Evolutionary conservation across 305 asterid species (phyloP), one percentile per base, ranked within the genome.

Genomic region (Fraxinus paxiana): DNA sequence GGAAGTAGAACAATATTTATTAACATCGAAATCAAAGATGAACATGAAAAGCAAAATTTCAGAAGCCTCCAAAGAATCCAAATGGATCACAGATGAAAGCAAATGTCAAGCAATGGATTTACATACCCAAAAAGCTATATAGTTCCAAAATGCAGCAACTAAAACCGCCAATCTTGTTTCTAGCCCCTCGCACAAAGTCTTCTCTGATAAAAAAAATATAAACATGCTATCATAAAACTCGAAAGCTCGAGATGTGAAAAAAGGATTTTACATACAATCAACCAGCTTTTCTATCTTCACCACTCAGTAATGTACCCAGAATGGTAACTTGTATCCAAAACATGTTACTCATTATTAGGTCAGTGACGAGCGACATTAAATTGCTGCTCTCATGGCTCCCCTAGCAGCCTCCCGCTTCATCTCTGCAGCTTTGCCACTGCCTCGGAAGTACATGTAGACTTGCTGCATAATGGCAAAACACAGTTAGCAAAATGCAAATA

Each of bases 341-440:
- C 61, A 75, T 28, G 15, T 56, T 41, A 34, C 37, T 67, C 73
- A 8, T 5, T 15, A 43, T 43, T 46, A 13, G 56, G 6, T 46
- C 18, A 13, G 6, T 48, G 41, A 48, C 17, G 59, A 48, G 2
- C 2, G 9, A n/a, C 63, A 75, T 91, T 88, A 95, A 51, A 89
- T 65, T 67, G 97, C 95, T 79, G 97, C 94, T 90, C 96, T 88
- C 87, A 93, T 30, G 18, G 98, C 93, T 31, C 93, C 89, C 77
- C 95, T 86, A 26, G 98, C 95, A 83, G 98, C 99, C 72, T 94
- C 94, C 0, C 92, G 92, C 88, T 87, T 92, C 91, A 93, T 91
- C 90, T 95, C 96, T 75, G 94, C 93, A 7, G 97, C 97, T 88
- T 95, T 95, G 63, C 98, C 98, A 73, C 98, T 95, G 85, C 99